phyloP scores from a whole-genome alignment of 164 flowering plant species.

The Aristolochia fimbriata region DNA sequence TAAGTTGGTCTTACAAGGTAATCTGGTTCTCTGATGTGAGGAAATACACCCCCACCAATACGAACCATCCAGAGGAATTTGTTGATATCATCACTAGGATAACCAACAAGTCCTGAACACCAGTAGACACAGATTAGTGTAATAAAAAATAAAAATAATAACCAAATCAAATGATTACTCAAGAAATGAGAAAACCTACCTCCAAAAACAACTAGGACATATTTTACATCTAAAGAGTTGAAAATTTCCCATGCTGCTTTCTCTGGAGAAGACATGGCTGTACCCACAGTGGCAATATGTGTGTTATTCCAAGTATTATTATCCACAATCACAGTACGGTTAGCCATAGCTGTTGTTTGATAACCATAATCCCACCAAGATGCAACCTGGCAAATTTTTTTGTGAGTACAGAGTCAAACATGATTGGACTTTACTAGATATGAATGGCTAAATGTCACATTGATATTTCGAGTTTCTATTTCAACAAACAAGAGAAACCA shows the following conservation, averaged over 20 bases:
- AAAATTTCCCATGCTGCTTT: constrained; percentile 99
- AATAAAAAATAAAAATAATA: not conserved
- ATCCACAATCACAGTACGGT: constrained; percentile 95
- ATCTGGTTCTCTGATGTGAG: constrained; percentile 98
- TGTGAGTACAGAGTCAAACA: not conserved
- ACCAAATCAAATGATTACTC: not conserved
- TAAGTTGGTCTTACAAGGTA: constrained; percentile 60
- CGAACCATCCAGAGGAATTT: constrained; percentile 99
- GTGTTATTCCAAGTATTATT: constrained; percentile 99
- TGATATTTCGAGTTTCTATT: no score
- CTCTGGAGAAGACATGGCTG: constrained; percentile 99
- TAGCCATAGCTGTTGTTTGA: constrained; percentile 99
- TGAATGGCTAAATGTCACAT: no score
- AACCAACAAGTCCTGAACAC: constrained; percentile 86
- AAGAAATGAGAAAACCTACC: constrained; percentile 31
- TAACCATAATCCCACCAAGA: constrained; percentile 99
- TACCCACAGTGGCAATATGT: constrained; percentile 98
- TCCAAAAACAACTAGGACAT: constrained; percentile 99
- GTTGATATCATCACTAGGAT: constrained; percentile 98
- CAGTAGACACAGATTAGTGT: constrained; percentile 3
- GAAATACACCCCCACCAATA: constrained; percentile 98
- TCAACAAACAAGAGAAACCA: no score
- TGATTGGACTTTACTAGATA: no score
- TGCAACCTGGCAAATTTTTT: constrained; percentile 62
- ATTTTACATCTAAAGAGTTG: constrained; percentile 96